Evolutionary conservation across 2,329 filamentous ascomycete genomes (phyloP).

Genomic region (Gnomoniopsis smithogilvyi): DNA sequence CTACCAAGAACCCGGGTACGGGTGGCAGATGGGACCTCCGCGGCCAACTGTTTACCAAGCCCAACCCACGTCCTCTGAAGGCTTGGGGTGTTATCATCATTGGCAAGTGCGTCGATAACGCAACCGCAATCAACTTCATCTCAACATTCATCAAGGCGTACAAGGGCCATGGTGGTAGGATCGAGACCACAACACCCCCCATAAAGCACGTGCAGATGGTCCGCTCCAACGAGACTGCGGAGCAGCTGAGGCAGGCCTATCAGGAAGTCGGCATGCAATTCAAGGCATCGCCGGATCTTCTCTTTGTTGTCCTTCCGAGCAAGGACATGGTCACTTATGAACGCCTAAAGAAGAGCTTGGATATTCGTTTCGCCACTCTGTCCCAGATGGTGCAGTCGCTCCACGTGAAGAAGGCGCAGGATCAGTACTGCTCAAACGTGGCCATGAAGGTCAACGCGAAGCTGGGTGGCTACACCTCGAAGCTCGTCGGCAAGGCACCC

Average conservation of each 20-base stretch:
- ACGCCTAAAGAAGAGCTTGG: conserved; percentile 83
- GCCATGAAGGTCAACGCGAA: conserved; percentile 97
- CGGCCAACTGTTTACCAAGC: conserved; percentile 69
- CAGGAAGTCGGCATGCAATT: conserved; percentile 50
- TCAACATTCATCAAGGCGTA: conserved; percentile 42
- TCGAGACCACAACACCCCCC: conserved; percentile 30
- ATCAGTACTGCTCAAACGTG: conserved; percentile 91
- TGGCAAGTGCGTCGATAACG: conserved; percentile 48
- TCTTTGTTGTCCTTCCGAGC: conserved; percentile 74
- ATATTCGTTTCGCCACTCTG: conserved; percentile 79
- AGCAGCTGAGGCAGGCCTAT: conserved; percentile 54
- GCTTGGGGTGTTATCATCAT: conserved; percentile 76
- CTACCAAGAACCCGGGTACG: conserved; percentile 57
- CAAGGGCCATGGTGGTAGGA: conserved; percentile 46
- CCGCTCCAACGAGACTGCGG: conserved; percentile 38
- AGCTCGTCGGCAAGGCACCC: conserved; percentile 30
- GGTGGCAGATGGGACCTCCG: conserved; percentile 84
- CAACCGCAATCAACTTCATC: conserved; percentile 58
- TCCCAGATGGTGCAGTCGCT: conserved; percentile 76
- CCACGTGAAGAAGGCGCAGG: conserved; percentile 66
- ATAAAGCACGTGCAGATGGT: conserved; percentile 27
- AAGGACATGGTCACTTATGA: conserved; percentile 73
- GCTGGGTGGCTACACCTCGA: conserved; percentile 76
- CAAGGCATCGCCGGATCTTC: conserved; percentile 63
- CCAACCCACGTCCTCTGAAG: conserved; percentile 60